Conservation (phyloP, 2,329 filamentous ascomycete species). For the Verticillium nubilum region DNA sequence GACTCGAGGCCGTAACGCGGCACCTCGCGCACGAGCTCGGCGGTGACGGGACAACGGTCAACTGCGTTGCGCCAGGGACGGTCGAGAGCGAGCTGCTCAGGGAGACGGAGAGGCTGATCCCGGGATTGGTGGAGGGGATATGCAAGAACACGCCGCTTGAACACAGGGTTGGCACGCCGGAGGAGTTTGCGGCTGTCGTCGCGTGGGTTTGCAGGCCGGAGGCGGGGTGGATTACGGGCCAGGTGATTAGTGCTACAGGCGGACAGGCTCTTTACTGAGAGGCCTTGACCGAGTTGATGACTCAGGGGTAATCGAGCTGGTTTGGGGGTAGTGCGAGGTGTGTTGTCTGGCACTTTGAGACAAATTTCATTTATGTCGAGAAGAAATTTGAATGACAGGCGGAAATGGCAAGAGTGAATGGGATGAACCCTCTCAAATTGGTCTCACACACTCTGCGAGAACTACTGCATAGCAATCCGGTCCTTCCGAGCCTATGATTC, state of each 20-base stretch:
- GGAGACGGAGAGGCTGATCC: not conserved
- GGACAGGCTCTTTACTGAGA: not conserved
- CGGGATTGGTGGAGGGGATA: slow-evolving; percentile 1
- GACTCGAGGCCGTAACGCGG: slow-evolving; percentile 3
- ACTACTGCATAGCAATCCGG: too few relatives aligned
- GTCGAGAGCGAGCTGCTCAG: slow-evolving; percentile 4
- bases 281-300: too few relatives aligned
- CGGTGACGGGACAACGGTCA: slow-evolving; percentile 4
- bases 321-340: too few relatives aligned
- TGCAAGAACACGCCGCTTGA: slow-evolving; percentile 2
- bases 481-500: too few relatives aligned
- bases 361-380: too few relatives aligned
- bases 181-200: slow-evolving; percentile 3
- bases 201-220: slow-evolving; percentile 3
- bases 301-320: too few relatives aligned
- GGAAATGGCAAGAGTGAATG: too few relatives aligned
- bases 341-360: too few relatives aligned
- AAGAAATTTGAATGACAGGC: too few relatives aligned
- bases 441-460: too few relatives aligned
- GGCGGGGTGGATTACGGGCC: slow-evolving; percentile 5
- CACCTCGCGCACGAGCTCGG: slow-evolving; percentile 3
- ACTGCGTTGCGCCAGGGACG: slow-evolving; percentile 2
- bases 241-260: not conserved
- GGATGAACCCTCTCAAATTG: too few relatives aligned
- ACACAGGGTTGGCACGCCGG: slow-evolving; percentile 2